Evolutionary conservation across 805 yeast species (phyloP).

Genomic region (Yarrowia alimentaria): DNA sequence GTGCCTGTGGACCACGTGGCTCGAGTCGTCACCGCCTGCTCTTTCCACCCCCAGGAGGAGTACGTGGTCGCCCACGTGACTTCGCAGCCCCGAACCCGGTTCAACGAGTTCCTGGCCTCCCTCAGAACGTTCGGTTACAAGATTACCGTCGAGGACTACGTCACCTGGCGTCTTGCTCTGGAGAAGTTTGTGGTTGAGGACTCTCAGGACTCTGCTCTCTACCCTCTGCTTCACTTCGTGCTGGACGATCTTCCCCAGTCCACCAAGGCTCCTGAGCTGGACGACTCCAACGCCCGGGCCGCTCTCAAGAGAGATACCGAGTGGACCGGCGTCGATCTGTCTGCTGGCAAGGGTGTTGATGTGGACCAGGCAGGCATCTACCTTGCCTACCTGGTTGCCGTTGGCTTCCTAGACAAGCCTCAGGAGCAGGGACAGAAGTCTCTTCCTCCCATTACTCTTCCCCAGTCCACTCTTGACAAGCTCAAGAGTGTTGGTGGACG

Average conservation of each 20-base stretch:
- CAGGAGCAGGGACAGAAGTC: constrained; percentile 42
- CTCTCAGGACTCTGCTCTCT: constrained; percentile 78
- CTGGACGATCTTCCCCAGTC: constrained; percentile 86
- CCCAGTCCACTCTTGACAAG: constrained; percentile 42
- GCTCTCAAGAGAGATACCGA: constrained; percentile 60
- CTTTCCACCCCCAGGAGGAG: constrained; percentile 69
- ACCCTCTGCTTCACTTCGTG: constrained; percentile 91
- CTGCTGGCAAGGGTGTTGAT: constrained; percentile 75
- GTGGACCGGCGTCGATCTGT: constrained; percentile 65
- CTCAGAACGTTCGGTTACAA: constrained; percentile 71
- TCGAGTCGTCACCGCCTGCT: constrained; percentile 77
- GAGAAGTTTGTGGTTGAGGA: constrained; percentile 76
- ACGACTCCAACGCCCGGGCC: constrained; percentile 76
- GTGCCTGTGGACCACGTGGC: constrained; percentile 99
- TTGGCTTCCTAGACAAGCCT: constrained; percentile 77
- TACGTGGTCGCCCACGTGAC: constrained; percentile 93
- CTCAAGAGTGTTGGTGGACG: constrained; percentile 44
- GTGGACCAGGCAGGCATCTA: constrained; percentile 66
- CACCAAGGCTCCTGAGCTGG: constrained; percentile 94
- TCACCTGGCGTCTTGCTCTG: constrained; percentile 71
- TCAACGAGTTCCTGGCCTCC: constrained; percentile 69
- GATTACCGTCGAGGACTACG: constrained; percentile 61
- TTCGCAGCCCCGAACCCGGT: constrained; percentile 87
- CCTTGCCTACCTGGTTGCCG: constrained; percentile 71
- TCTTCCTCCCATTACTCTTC: constrained; percentile 59